A percentile compares a stretch with the other conserved stretches of the same genome.
phyloP scores from a whole-genome alignment of 805 yeast species.

The Candida argentea region DNA sequence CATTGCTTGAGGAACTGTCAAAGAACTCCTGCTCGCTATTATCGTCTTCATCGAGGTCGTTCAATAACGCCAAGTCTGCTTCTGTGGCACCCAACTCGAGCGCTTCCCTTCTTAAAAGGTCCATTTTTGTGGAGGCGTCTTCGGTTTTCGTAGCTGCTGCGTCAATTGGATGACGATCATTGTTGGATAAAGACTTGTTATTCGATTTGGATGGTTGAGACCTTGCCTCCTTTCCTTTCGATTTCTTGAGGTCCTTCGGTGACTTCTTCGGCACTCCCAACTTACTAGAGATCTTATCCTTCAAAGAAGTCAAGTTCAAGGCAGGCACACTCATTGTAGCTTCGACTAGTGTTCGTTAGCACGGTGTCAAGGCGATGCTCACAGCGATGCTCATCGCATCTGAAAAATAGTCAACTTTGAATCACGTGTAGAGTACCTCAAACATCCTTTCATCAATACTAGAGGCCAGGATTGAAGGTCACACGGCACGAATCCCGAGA shows the following conservation, averaged over 20 bases:
- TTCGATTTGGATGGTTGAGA: conserved; percentile 1
- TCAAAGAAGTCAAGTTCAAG: conserved; percentile 46
- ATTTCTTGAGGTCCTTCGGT: conserved; percentile 4
- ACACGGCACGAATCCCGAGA: no score
- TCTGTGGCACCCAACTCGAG: conserved; percentile 78
- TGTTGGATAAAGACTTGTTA: not conserved
- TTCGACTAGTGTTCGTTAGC: not conserved
- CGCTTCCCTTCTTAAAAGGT: conserved; percentile 59
- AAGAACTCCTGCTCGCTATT: conserved; percentile 41
- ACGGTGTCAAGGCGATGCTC: no score
- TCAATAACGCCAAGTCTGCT: conserved; percentile 60
- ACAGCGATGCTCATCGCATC: conserved; percentile 1
- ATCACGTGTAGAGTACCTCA: not conserved
- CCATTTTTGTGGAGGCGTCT: conserved; percentile 6
- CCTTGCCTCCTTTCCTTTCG: conserved; percentile 4
- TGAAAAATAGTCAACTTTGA: conserved; percentile 1
- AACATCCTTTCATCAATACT: not conserved
- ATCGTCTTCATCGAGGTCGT: conserved; percentile 42
- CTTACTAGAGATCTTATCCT: conserved; percentile 40
- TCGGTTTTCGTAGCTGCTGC: not conserved
- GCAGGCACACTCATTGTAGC: conserved; percentile 33
- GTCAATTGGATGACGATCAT: not conserved
- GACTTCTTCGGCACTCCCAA: conserved; percentile 5
- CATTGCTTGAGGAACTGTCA: conserved; percentile 30
- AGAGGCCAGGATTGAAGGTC: no score